Evolutionary conservation across 2,329 filamentous ascomycete genomes (phyloP), one percentile per base, ranked within the genome.

Genomic region (Ilyonectria destructans): DNA sequence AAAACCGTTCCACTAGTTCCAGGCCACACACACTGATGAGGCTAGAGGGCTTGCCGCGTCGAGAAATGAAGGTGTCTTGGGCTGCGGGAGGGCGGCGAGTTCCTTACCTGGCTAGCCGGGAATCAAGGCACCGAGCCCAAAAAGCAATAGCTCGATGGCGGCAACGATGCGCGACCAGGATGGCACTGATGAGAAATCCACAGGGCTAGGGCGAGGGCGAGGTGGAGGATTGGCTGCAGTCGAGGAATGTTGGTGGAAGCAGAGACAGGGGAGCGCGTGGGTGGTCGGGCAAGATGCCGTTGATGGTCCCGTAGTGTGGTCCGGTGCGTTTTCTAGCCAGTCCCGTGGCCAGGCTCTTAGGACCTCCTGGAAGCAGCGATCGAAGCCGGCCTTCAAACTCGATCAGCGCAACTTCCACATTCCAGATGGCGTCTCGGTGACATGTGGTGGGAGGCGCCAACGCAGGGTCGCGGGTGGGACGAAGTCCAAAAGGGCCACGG

Each of bases 11-110:
- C 69, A 69, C 74, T 76, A 76, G 74, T 71, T 37, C 43, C 67
- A 65, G 55, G 62, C 57, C 72, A 26, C 69, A 73, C 57, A 40
- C 57, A 64, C 70, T 57, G 68, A 70, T 62, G 67, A 43, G 71
- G 67, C 72, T 71, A 75, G 65, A 31, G 31, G 55, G 45, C 12
- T 49, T 31, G 45, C 40, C 40, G 52, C 52, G 29, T 51, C 26
- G 55, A 67, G 69, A 77, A 77, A 77, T 77, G 75, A 76, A 69
- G 40, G 60, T 69, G 71, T 73, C 67, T 77, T 15, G 66, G 72
- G 68, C 67, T 15, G 51, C 43, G 68, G 65, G 68, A 48, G 46
- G 26, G 63, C 49, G 59, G 59, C 55, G 51, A 49, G 29, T 58
- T 62, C 64, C 58, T 67, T 54, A 62, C 58, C 63, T 56, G 49